These are phyloP conservation scores for Eucalyptus polybractea DNA, from an alignment of 345 rosid species.

Conservation along the genomic window DNA sequence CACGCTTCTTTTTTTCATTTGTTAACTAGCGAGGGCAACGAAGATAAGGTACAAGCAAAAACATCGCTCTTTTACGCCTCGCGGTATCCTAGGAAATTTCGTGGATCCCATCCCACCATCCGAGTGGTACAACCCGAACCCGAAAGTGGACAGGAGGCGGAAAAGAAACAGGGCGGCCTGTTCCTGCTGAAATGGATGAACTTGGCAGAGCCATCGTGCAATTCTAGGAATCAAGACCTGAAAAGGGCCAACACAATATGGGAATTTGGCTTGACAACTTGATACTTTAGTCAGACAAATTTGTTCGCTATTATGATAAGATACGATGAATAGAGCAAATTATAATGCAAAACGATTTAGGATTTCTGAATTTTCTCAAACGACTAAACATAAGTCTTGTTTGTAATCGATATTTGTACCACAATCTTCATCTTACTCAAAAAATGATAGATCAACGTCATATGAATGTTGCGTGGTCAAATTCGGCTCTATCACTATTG, in stretches of 20 bases:
- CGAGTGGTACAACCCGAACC: background rate
- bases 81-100: background rate
- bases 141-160: background rate
- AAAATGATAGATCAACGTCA: background rate
- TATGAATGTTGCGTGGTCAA: background rate
- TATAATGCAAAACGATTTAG: background rate
- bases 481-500: background rate
- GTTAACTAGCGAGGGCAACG: background rate
- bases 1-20: background rate
- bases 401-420: fast-evolving
- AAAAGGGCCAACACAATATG: background rate
- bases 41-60: background rate
- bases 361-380: background rate
- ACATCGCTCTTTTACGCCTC: background rate
- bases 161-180: background rate
- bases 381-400: fast-evolving
- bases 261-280: background rate
- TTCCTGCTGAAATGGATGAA: background rate
- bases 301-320: background rate
- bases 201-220: background rate
- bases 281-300: background rate
- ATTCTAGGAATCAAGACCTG: background rate
- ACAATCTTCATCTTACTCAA: background rate
- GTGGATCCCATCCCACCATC: background rate
- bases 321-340: background rate